Conservation (phyloP, 805 yeast species). For the Starmerella stellata region DNA sequence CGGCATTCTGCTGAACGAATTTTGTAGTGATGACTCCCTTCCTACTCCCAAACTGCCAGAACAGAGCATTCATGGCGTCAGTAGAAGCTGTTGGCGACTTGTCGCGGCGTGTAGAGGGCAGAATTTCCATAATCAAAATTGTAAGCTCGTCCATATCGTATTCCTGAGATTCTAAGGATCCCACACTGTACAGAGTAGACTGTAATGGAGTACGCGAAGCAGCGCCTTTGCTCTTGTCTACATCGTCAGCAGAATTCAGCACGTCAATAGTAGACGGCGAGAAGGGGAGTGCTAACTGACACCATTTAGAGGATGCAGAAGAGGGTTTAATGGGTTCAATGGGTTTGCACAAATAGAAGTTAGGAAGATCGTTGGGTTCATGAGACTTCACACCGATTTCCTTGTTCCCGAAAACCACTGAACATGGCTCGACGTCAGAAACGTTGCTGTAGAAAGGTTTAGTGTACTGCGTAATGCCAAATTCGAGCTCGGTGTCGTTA, state of each 20-base stretch:
- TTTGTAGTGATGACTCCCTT: not conserved
- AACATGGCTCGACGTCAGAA: constrained; percentile 34
- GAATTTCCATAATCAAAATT: not conserved
- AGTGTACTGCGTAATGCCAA: constrained; percentile 31
- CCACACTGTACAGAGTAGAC: not conserved
- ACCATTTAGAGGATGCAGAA: no score
- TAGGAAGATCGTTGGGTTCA: constrained; percentile 22
- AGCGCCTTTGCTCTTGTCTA: no score
- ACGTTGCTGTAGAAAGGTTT: constrained; percentile 47
- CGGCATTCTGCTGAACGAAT: constrained; percentile 27
- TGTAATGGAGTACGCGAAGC: not conserved
- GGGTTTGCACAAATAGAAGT: not conserved
- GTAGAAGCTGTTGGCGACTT: constrained; percentile 45
- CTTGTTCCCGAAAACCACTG: constrained; percentile 52
- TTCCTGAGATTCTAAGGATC: not conserved
- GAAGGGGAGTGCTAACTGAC: not conserved
- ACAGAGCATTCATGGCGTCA: constrained; percentile 42
- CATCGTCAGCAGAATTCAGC: no score
- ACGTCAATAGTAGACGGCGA: not conserved
- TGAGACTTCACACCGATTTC: constrained; percentile 33
- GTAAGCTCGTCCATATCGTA: not conserved
- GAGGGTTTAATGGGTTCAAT: no score
- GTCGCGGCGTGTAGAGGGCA: constrained; percentile 8
- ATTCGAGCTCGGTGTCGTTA: constrained; percentile 28
- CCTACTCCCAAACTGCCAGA: constrained; percentile 34